phyloP scores from a whole-genome alignment of 1,139 yeast species.

The Blastobotrys raffinosifermentans region DNA sequence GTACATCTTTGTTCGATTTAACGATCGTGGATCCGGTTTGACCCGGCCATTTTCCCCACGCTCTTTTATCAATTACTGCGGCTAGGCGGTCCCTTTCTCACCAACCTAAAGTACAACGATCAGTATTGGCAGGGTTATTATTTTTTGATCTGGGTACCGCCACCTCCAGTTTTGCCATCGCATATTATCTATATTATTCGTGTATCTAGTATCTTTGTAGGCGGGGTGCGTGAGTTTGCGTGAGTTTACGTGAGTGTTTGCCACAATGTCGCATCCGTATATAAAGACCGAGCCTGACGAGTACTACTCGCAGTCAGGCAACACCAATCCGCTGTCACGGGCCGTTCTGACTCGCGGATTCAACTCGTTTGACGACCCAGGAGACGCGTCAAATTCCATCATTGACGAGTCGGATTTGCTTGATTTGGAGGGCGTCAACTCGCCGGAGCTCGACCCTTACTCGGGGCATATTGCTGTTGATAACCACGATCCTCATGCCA shows the following conservation, averaged over 20 bases:
- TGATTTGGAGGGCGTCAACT: conserved; percentile 23
- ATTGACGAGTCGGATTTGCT: conserved; percentile 30
- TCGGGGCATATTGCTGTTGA: conserved; percentile 7
- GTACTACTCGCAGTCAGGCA: conserved; percentile 1
- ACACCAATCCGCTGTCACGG: conserved; percentile 19
- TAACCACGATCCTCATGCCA: conserved; percentile 7
- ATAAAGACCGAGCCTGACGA: conserved; percentile 20
- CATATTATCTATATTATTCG: too few species aligned
- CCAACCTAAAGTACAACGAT: too few species aligned
- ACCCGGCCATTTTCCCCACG: too few species aligned
- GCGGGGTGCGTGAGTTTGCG: conserved; percentile 5
- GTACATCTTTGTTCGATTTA: too few species aligned
- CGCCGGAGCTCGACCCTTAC: conserved; percentile 14
- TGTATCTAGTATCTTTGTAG: too few species aligned
- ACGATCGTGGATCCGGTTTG: too few species aligned
- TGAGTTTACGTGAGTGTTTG: background rate
- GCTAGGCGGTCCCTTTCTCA: too few species aligned
- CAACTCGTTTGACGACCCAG: conserved; percentile 25
- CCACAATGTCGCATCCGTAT: conserved; percentile 15
- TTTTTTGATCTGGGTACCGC: too few species aligned
- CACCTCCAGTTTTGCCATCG: too few species aligned
- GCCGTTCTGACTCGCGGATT: conserved; percentile 26
- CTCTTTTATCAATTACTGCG: too few species aligned
- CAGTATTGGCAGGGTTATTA: too few species aligned
- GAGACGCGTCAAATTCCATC: conserved; percentile 20